Base-by-base conservation (phyloP, 352 stramenopile genomes). In the Pythium phragmitis region DNA sequence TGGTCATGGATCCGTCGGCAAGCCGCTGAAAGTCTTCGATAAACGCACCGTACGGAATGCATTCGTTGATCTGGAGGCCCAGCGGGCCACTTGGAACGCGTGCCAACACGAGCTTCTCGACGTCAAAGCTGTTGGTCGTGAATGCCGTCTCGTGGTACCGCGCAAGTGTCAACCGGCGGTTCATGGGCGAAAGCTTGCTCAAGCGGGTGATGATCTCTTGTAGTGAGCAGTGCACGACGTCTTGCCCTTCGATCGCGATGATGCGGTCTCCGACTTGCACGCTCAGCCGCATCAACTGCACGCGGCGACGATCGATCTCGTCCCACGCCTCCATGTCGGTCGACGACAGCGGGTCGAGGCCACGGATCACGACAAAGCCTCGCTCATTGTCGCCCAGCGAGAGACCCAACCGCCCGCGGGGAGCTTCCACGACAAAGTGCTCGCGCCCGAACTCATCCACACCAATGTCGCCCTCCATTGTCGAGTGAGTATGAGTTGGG, bases 101-200 rank as follows among this genome's bases (percentile, higher is more conserved):
- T 30, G 76, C 60, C 12, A 77, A 67, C 43, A 84, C 69, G 11
- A 87, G 63, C 59, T 87, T 88, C 59, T 82, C 80, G 3, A 85
- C 63, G 42, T 89, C 80, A 49, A 72, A 84, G 30, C 57, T 66
- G 30, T 72, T 74, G 13, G 51, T 54, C 21, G 67, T 41, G 55
- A 68, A 72, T 5, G 54, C 39, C 14, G 62, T 70, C 41, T 51
- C 28, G 55, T 81, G 68, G 57, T 88, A 88, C 8, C 79, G 70
- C 5, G 72, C 79, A 28, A 89, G 85, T 17, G 75, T 84, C n/a
- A 88, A 49, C 7, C 59, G 52, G 2, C 80, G 72, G 16, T 62
- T 73, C 21, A 73, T 81, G 7, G 64, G 57, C 2, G 67, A 60
- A 4, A 87, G 72, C 36, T 83, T 85, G 13, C 64, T 63, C 7